Evolutionary conservation across 768 basidiomycete species (phyloP).

Genomic region (Hypholoma sublateritium): DNA sequence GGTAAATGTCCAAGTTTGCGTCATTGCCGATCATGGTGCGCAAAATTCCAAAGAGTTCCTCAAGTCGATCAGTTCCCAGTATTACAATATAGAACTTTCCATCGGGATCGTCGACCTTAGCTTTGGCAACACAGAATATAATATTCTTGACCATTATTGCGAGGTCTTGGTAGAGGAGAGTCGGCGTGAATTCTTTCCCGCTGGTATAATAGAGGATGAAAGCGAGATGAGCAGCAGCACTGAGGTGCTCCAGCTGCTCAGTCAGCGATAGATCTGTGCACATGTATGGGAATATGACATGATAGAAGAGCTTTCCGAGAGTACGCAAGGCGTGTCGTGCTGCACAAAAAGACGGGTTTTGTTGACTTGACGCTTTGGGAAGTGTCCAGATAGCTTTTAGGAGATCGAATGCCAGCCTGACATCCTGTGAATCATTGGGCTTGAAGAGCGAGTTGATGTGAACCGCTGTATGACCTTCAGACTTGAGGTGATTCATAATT

Average conservation of each 20-base stretch:
- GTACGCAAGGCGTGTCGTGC: slow-evolving; percentile 11
- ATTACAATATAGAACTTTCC: slow-evolving; percentile 33
- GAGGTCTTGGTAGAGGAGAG: slow-evolving; percentile 26
- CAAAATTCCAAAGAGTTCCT: slow-evolving; percentile 32
- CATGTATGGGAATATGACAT: slow-evolving; percentile 27
- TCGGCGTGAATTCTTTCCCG: slow-evolving; percentile 23
- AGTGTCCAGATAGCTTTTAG: slow-evolving; percentile 21
- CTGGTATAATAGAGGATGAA: slow-evolving; percentile 15
- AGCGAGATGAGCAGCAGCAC: slow-evolving; percentile 25
- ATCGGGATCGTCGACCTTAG: slow-evolving; percentile 30
- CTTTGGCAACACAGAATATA: slow-evolving; percentile 28
- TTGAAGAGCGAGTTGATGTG: slow-evolving; percentile 19
- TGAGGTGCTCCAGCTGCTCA: slow-evolving; percentile 28
- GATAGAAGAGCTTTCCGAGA: slow-evolving; percentile 16
- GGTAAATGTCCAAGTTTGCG: slow-evolving; percentile 22
- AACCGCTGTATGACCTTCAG: slow-evolving; percentile 9
- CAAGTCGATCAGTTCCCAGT: slow-evolving; percentile 36
- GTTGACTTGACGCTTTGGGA: not conserved
- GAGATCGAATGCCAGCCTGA: slow-evolving; percentile 22
- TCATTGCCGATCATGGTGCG: slow-evolving; percentile 35
- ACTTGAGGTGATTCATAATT: slow-evolving; percentile 16
- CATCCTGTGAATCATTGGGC: slow-evolving; percentile 22
- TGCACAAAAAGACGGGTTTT: slow-evolving; percentile 7
- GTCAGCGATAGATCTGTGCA: slow-evolving; percentile 21
- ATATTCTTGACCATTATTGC: slow-evolving; percentile 25